Percentiles rank a stretch among this genome's conserved stretches.
These are phyloP conservation scores for Pichia cephalocereana DNA, from an alignment of 805 yeast genomes.

Conservation along the genomic window DNA sequence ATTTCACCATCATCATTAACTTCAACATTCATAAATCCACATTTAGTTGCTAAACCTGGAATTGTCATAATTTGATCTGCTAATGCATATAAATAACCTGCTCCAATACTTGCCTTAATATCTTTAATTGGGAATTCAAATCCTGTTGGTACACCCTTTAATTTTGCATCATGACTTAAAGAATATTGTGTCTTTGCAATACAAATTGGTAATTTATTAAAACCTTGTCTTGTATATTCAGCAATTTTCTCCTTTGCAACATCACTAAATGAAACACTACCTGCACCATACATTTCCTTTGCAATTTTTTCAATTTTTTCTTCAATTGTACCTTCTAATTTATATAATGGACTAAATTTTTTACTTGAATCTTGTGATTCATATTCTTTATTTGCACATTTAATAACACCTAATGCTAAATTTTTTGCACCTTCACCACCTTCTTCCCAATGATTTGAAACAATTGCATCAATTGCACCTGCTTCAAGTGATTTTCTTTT, in stretches of 20 bases:
- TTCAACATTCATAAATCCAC: slow-evolving; percentile 96
- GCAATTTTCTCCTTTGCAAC: slow-evolving; percentile 76
- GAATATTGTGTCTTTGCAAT: slow-evolving; percentile 98
- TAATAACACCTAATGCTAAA: slow-evolving; percentile 75
- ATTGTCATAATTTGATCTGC: slow-evolving; percentile 97
- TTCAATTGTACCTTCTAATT: slow-evolving; percentile 59
- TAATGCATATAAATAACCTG: slow-evolving; percentile 91
- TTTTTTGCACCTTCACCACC: slow-evolving; percentile 89
- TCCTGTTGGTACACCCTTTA: slow-evolving; percentile 93
- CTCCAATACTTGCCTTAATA: slow-evolving; percentile 90
- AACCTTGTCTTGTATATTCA: slow-evolving; percentile 78
- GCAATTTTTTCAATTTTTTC: slow-evolving; percentile 75
- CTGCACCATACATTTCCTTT: slow-evolving; percentile 87
- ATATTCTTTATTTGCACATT: slow-evolving; percentile 45
- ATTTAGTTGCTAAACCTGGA: slow-evolving; percentile 93
- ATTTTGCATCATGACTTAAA: slow-evolving; percentile 82
- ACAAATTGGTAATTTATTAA: slow-evolving; percentile 85
- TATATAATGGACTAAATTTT: slow-evolving; percentile 59
- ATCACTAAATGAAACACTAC: slow-evolving; percentile 69
- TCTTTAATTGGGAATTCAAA: slow-evolving; percentile 92
- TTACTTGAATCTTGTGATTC: slow-evolving; percentile 26
- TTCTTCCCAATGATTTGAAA: slow-evolving; percentile 89
- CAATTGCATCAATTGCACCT: slow-evolving; percentile 90
- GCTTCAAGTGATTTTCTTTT: slow-evolving; percentile 74
- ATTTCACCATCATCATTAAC: slow-evolving; percentile 85